These are phyloP conservation scores for Aspergillus saccharolyticus DNA, from an alignment of 495 filamentous ascomycete genomes.

Conservation along the genomic window DNA sequence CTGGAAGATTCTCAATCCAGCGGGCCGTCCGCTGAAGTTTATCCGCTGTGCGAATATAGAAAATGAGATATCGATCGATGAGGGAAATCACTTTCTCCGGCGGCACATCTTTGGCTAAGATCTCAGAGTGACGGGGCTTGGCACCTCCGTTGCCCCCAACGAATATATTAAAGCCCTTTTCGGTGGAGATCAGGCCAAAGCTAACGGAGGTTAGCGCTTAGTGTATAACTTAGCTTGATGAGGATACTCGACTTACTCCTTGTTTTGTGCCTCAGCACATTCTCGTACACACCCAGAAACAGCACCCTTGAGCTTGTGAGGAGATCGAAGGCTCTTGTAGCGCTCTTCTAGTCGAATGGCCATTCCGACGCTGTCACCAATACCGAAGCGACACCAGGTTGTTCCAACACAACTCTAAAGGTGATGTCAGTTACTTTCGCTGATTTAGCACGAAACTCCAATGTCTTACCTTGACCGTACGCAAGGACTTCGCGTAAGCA, in stretches of 20 bases:
- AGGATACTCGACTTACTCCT: constrained; percentile 57
- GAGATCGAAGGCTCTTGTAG: constrained; percentile 86
- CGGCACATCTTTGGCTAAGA: constrained; percentile 88
- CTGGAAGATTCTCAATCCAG: constrained; percentile 85
- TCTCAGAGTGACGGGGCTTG: constrained; percentile 76
- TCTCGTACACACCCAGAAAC: constrained; percentile 91
- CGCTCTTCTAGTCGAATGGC: constrained; percentile 87
- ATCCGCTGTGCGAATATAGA: constrained; percentile 96
- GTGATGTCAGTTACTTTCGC: background rate
- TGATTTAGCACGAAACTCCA: background rate
- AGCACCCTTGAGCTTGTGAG: constrained; percentile 93
- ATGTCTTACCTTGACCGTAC: constrained; percentile 70
- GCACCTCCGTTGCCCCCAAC: constrained; percentile 92
- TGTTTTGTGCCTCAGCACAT: constrained; percentile 93
- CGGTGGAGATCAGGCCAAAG: constrained; percentile 90
- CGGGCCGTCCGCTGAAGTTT: constrained; percentile 90
- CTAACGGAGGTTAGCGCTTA: constrained; percentile 33
- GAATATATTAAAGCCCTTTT: constrained; percentile 94
- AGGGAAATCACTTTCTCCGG: constrained; percentile 81
- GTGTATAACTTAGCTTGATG: background rate
- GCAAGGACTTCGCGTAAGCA: constrained; percentile 87
- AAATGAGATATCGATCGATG: constrained; percentile 87
- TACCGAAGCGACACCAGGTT: constrained; percentile 91
- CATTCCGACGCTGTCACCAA: constrained; percentile 97
- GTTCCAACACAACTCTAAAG: constrained; percentile 78